Conservation (phyloP, 495 filamentous ascomycete species). For the Glarea lozoyensis region DNA sequence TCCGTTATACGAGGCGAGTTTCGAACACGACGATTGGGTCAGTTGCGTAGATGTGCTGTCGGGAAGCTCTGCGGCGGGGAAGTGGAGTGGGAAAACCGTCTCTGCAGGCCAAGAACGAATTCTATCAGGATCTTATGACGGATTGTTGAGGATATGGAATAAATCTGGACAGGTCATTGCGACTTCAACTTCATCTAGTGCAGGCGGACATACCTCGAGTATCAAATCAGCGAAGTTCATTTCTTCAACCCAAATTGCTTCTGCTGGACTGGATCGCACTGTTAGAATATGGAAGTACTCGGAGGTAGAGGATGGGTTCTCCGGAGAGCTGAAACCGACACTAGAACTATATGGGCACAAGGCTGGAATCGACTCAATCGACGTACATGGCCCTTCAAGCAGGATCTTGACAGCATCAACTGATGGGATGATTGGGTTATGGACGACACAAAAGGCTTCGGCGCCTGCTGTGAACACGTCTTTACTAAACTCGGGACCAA, state of each 20-base stretch:
- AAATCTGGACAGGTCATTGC: constrained; percentile 69
- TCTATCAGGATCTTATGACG: constrained; percentile 85
- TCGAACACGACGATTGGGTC: constrained; percentile 96
- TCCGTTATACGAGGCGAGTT: constrained; percentile 74
- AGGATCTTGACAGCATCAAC: constrained; percentile 74
- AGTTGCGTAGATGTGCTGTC: constrained; percentile 83
- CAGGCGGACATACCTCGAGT: constrained; percentile 63
- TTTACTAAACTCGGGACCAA: constrained; percentile 51
- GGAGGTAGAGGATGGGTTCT: constrained; percentile 49
- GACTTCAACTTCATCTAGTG: constrained; percentile 50
- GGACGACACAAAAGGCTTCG: constrained; percentile 67
- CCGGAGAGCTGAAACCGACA: constrained; percentile 58
- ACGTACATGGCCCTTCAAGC: constrained; percentile 64
- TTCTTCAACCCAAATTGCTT: constrained; percentile 65
- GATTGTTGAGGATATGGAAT: constrained; percentile 80
- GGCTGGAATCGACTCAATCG: constrained; percentile 61
- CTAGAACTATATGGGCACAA: constrained; percentile 86
- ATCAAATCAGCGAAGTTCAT: constrained; percentile 77
- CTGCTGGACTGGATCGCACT: constrained; percentile 71
- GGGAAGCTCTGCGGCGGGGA: constrained; percentile 48
- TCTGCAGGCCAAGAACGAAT: constrained; percentile 55
- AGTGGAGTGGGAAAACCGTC: constrained; percentile 37
- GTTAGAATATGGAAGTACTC: constrained; percentile 83
- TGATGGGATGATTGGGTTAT: constrained; percentile 75
- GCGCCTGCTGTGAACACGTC: constrained; percentile 59